A percentile compares a stretch with the other conserved stretches of the same genome.
These are phyloP conservation scores for Crithidia expoeki DNA, from an alignment of 208 protist species.

Conservation along the genomic window DNA sequence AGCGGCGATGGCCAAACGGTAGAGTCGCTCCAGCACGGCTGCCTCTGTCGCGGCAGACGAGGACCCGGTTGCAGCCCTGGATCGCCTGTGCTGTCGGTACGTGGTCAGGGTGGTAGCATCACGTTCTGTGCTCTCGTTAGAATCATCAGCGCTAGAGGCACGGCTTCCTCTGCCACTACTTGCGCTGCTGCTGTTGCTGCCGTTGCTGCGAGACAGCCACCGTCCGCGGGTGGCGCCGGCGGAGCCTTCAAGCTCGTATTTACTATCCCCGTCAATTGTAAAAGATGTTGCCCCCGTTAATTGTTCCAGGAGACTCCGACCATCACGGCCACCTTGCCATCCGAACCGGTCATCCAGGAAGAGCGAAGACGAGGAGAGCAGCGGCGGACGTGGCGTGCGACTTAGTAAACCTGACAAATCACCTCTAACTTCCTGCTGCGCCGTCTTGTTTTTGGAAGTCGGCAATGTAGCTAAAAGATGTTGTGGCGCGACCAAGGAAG, in stretches of 20 bases:
- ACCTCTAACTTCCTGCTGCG: not conserved
- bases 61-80: not conserved
- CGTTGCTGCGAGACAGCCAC: constrained; percentile 11
- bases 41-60: constrained; percentile 9
- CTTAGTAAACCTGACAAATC: not conserved
- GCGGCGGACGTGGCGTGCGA: not conserved
- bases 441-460: not conserved
- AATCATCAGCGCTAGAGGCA: not conserved
- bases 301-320: not conserved
- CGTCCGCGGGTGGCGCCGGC: no score
- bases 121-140: not conserved
- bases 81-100: not conserved
- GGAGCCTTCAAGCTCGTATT: no score
- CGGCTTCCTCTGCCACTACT: not conserved
- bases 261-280: no score
- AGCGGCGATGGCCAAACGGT: constrained; percentile 10
- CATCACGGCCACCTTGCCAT: not conserved
- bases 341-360: constrained; percentile 5
- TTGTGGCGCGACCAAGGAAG: not conserved
- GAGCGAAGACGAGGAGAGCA: not conserved
- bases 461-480: not conserved
- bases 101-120: not conserved
- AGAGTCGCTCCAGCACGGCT: constrained; percentile 30
- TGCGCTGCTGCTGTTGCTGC: not conserved
- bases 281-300: no score